Conservation (phyloP, 768 basidiomycete species). For the Rubroboletus satanas region DNA sequence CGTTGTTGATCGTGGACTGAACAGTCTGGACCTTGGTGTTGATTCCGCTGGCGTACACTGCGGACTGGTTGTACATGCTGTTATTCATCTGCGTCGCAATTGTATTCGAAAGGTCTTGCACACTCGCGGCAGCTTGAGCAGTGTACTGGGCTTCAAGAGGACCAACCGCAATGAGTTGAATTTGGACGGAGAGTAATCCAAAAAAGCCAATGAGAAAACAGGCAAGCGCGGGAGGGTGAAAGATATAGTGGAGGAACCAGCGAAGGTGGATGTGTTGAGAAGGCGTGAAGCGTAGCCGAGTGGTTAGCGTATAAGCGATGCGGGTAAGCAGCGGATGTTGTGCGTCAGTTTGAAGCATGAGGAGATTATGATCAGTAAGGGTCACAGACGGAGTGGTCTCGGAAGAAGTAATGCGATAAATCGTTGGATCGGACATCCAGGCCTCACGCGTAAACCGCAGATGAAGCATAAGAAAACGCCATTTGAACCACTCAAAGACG, state of each 20-base stretch:
- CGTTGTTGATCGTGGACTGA: conserved; percentile 77
- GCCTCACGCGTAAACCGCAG: conserved; percentile 70
- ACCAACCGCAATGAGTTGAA: conserved; percentile 77
- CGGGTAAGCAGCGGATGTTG: conserved; percentile 72
- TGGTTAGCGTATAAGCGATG: conserved; percentile 52
- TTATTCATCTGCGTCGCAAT: conserved; percentile 76
- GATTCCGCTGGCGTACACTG: conserved; percentile 69
- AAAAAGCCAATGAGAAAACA: conserved; percentile 93
- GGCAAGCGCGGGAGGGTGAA: conserved; percentile 85
- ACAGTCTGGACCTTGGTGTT: conserved; percentile 68
- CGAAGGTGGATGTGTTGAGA: conserved; percentile 64
- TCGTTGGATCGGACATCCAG: conserved; percentile 71
- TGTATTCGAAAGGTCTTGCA: conserved; percentile 61
- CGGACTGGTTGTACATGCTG: conserved; percentile 80
- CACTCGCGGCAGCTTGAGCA: conserved; percentile 55
- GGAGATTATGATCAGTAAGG: conserved; percentile 71
- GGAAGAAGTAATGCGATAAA: conserved; percentile 37
- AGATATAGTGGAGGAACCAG: conserved; percentile 91
- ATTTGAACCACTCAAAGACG: conserved; percentile 85
- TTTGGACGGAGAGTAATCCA: conserved; percentile 79
- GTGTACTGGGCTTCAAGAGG: conserved; percentile 70
- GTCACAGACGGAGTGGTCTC: conserved; percentile 46
- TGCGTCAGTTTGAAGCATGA: conserved; percentile 66
- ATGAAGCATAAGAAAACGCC: conserved; percentile 65
- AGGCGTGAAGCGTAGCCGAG: conserved; percentile 51